Evolutionary conservation across 805 yeast species (phyloP).

Genomic region (Scheffersomyces lignosus): DNA sequence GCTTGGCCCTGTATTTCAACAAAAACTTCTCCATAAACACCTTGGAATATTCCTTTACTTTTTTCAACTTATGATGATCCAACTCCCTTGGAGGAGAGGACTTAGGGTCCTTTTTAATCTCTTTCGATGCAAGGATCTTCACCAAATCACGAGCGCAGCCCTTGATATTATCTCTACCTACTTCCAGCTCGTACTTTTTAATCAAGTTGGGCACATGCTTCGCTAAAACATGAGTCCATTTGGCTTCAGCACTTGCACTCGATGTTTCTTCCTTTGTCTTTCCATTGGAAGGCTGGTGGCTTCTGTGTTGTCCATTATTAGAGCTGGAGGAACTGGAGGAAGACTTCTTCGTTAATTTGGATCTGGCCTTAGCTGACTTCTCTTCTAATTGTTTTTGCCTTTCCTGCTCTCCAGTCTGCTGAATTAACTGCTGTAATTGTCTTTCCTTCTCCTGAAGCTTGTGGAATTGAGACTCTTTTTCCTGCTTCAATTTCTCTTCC

Average conservation of each 20-base stretch:
- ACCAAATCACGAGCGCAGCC: slow-evolving; percentile 79
- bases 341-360: slow-evolving; percentile 1
- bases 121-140: slow-evolving; percentile 66
- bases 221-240: slow-evolving; percentile 61
- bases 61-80: slow-evolving; percentile 62
- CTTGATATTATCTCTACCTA: slow-evolving; percentile 75
- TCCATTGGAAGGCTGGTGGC: not conserved
- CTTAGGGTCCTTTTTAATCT: slow-evolving; percentile 47
- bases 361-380: slow-evolving; percentile 12
- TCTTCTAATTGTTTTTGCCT: slow-evolving; percentile 27
- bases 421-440: slow-evolving; percentile 35
- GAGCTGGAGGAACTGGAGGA: not conserved
- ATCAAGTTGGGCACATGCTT: slow-evolving; percentile 75
- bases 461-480: slow-evolving; percentile 31
- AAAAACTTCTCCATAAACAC: slow-evolving; percentile 68
- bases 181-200: slow-evolving; percentile 59
- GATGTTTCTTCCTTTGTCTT: not conserved
- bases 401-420: slow-evolving; percentile 19
- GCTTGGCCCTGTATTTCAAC: slow-evolving; percentile 45
- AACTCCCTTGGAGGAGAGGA: slow-evolving; percentile 54
- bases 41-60: slow-evolving; percentile 64
- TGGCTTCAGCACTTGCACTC: slow-evolving; percentile 16
- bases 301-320: not conserved
- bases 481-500: slow-evolving; percentile 33
- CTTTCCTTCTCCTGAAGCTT: slow-evolving; percentile 36